phyloP scores from a whole-genome alignment of 2,329 filamentous ascomycete species.

The Pyrenochaeta sp. region DNA sequence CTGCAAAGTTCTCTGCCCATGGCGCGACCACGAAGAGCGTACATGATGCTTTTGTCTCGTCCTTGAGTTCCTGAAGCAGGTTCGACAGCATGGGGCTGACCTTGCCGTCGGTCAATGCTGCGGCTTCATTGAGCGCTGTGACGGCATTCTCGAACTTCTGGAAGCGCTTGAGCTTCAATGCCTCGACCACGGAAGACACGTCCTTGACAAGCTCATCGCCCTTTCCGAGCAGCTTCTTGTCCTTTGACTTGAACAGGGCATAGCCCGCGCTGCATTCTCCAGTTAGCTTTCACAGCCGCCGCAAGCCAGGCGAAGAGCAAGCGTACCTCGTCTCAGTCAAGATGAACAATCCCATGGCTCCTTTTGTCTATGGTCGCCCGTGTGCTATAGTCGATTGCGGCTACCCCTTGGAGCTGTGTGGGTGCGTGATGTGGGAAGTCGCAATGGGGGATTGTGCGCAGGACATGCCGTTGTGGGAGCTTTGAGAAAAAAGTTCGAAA shows the following conservation, averaged over 20 bases:
- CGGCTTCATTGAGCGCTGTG: conserved; percentile 86
- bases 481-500: conserved; percentile 22
- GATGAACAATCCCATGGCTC: conserved; percentile 55
- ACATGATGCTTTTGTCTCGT: conserved; percentile 92
- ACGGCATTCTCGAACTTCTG: conserved; percentile 95
- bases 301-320: conserved; percentile 11
- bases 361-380: conserved; percentile 11
- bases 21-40: conserved; percentile 5
- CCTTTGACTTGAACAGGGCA: conserved; percentile 96
- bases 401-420: conserved; percentile 11
- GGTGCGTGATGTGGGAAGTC: conserved; percentile 26
- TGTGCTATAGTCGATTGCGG: conserved; percentile 10
- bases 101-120: conserved; percentile 83
- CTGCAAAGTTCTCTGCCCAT: neutral
- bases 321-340: conserved; percentile 46
- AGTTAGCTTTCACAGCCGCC: conserved; percentile 24
- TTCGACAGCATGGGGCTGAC: conserved; percentile 85
- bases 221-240: conserved; percentile 96
- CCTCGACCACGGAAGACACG: conserved; percentile 83
- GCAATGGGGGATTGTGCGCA: conserved; percentile 25
- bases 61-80: conserved; percentile 88
- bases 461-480: conserved; percentile 11
- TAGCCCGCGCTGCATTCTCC: conserved; percentile 82
- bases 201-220: conserved; percentile 78
- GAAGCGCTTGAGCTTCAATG: conserved; percentile 97